A percentile compares a stretch with the other conserved stretches of the same genome.
phyloP scores from a whole-genome alignment of 2,329 filamentous ascomycete species.

The Catunica adiposa region DNA sequence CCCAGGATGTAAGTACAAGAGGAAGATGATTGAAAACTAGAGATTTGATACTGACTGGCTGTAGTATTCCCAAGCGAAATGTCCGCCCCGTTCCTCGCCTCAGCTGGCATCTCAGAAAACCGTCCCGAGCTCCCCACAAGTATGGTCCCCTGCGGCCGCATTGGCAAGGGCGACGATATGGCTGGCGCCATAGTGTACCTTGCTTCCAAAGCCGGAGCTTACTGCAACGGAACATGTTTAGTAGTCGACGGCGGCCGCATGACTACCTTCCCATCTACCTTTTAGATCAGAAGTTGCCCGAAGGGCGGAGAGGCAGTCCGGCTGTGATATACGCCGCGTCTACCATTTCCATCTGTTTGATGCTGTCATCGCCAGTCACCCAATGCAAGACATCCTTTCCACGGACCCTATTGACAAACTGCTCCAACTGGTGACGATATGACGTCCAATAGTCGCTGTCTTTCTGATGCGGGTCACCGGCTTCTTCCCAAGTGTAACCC shows the following conservation, averaged over 20 bases:
- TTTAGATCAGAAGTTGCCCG: slow-evolving; percentile 20
- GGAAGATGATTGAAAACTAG: not conserved
- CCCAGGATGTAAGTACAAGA: slow-evolving; percentile 28
- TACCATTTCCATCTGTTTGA: slow-evolving; percentile 29
- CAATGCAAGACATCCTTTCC: slow-evolving; percentile 24
- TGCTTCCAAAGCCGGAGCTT: slow-evolving; percentile 46
- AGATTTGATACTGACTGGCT: slow-evolving; percentile 9
- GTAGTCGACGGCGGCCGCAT: slow-evolving; percentile 48
- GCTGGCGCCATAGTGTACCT: slow-evolving; percentile 49
- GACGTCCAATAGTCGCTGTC: slow-evolving; percentile 24
- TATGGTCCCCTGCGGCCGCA: slow-evolving; percentile 39
- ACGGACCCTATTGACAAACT: slow-evolving; percentile 30
- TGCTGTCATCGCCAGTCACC: slow-evolving; percentile 26
- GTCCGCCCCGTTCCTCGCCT: slow-evolving; percentile 32
- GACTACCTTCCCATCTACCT: slow-evolving; percentile 36
- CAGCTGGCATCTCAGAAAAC: slow-evolving; percentile 22
- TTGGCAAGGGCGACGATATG: slow-evolving; percentile 44
- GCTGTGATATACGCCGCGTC: slow-evolving; percentile 30
- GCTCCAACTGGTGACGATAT: slow-evolving; percentile 26
- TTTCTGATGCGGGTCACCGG: slow-evolving; percentile 18
- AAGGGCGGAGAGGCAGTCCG: slow-evolving; percentile 15
- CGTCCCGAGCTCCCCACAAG: slow-evolving; percentile 23
- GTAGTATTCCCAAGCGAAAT: slow-evolving; percentile 46
- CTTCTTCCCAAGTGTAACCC: slow-evolving; percentile 23
- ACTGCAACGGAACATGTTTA: slow-evolving; percentile 46